phyloP scores from a whole-genome alignment of 257 asterid genomes.

The Capsicum pubescens region DNA sequence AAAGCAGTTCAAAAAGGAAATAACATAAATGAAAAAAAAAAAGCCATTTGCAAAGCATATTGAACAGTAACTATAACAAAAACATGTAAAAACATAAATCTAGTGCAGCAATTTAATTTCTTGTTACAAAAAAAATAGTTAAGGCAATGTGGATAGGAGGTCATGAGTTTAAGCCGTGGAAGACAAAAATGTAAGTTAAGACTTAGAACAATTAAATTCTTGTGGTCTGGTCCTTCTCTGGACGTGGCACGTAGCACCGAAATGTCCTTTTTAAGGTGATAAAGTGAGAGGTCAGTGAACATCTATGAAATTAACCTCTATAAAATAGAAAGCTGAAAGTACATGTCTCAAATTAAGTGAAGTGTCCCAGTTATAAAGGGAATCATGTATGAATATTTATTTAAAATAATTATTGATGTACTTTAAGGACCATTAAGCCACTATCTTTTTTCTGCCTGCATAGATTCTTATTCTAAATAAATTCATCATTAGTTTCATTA shows the following conservation, averaged over 20 bases:
- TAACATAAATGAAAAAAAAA: too few relatives aligned
- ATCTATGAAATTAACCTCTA: background rate
- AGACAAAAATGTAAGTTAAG: too few relatives aligned
- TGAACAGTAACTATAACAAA: too few relatives aligned
- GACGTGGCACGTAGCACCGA: too few relatives aligned
- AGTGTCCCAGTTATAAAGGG: background rate
- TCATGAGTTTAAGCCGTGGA: too few relatives aligned
- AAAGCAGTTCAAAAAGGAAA: too few relatives aligned
- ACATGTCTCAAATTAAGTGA: background rate
- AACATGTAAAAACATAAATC: background rate
- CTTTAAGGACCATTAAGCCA: conserved; percentile 29
- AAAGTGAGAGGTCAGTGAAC: background rate
- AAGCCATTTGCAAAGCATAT: too few relatives aligned
- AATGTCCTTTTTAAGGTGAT: background rate
- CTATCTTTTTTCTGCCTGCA: conserved; percentile 26
- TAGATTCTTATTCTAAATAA: conserved; percentile 26
- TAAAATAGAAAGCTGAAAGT: background rate
- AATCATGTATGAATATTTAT: background rate
- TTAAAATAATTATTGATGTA: conserved; percentile 23
- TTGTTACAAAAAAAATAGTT: background rate
- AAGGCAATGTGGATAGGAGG: too few relatives aligned
- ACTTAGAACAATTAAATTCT: too few relatives aligned
- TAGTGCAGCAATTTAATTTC: too few relatives aligned
- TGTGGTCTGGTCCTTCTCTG: too few relatives aligned
- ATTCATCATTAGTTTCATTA: conserved; percentile 18